Base-by-base conservation (phyloP, 1,284 basidiomycete species). In the Megacollybia platyphylla region DNA sequence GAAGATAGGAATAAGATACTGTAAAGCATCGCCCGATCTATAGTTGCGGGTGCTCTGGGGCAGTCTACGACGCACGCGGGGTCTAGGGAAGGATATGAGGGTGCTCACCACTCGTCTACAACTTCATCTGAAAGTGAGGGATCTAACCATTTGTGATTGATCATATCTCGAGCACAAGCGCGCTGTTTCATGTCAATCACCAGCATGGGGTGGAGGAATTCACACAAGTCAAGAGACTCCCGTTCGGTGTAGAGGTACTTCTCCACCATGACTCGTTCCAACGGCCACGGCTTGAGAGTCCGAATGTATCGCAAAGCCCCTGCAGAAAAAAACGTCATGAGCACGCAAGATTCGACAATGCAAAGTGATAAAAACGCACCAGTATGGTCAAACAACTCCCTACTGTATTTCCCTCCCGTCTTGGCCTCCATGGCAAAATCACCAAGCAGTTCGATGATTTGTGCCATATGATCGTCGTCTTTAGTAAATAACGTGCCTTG, bases 391-490 rank as follows among this genome's bases (percentile, higher is more conserved):
- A 93, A 93, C 45, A 93, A 62, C 52, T 92, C 88, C 43, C 79
- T 72, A 52, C 80, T 84, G 58, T 83, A 90, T 57, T 79, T 82
- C 35, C 90, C 89, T 35, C 83, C 80, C 67, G 87, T 81, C 61
- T 87, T 89, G 32, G 83, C 70, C 44, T 78, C 65, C 15, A 77
- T 50, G 10, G 74, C 61, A 49, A 81, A 79, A 57, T 83, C 76
- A 38, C 89, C 89, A 44, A 92, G 64, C 4, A 93, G 70, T 64
- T 93, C 90, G 46, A 92, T 87, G 51, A 93, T 83, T 61, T 92
- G 89, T 5, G 91, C 90, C 70, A 94, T 86, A 56, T 93, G 89
- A 58, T 94, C 90, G 57, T 93, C 90, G 60, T 94, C 90, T 63
- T 93, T 93, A 52, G 79, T 84, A 60, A 91, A 93, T 47, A 81